Conservation (phyloP, 495 filamentous ascomycete genomes). For the Hypomontagnella submonticulosa region DNA sequence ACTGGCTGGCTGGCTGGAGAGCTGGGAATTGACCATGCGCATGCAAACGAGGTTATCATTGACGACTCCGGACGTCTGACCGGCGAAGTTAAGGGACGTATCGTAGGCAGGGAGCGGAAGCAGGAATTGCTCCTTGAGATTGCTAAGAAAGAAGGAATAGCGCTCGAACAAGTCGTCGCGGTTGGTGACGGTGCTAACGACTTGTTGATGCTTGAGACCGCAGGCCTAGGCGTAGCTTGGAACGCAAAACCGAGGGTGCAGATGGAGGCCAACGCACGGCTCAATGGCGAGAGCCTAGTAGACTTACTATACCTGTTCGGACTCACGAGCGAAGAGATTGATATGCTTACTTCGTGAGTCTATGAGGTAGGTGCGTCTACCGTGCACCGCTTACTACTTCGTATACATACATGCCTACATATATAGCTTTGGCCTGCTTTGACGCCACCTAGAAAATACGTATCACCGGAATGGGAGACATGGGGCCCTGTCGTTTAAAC, state of each 20-base stretch:
- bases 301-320: slow-evolving; percentile 90
- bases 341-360: slow-evolving; percentile 54
- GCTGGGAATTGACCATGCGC: slow-evolving; percentile 85
- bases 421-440: slow-evolving; percentile 17
- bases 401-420: slow-evolving; percentile 14
- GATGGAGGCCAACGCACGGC: slow-evolving; percentile 78
- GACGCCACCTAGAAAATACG: slow-evolving; percentile 16
- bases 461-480: not conserved
- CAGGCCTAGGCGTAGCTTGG: slow-evolving; percentile 91
- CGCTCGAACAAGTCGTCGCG: slow-evolving; percentile 80
- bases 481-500: not conserved
- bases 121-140: slow-evolving; percentile 78
- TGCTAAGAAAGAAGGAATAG: slow-evolving; percentile 75
- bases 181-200: slow-evolving; percentile 97
- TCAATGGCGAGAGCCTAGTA: slow-evolving; percentile 81
- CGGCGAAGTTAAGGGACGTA: slow-evolving; percentile 78
- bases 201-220: slow-evolving; percentile 87
- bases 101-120: slow-evolving; percentile 87
- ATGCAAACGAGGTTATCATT: slow-evolving; percentile 85
- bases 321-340: slow-evolving; percentile 72
- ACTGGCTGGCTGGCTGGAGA: slow-evolving; percentile 84
- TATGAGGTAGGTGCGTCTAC: slow-evolving; percentile 22
- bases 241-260: slow-evolving; percentile 94
- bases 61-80: slow-evolving; percentile 73
- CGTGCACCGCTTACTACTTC: slow-evolving; percentile 10